Base-by-base conservation (phyloP, 2,329 filamentous ascomycete species). In the Huntiella savannae region DNA sequence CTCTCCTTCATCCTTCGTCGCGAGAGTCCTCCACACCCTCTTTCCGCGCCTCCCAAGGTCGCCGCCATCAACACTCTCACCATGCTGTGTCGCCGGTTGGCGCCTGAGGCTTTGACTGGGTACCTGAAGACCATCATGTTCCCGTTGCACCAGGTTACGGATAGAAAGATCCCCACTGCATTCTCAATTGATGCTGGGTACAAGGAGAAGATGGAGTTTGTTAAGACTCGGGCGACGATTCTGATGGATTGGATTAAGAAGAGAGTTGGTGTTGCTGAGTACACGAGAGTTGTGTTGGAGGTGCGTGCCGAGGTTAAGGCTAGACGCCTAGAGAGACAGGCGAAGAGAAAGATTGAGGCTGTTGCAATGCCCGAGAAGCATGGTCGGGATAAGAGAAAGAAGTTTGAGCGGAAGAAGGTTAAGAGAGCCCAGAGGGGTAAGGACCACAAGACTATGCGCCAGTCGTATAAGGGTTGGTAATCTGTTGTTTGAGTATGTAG, bases 301-400 rank as follows among this genome's bases (percentile, higher is more conserved):
- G 83, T 92, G 5, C 75, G 84, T 50, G 77, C 81, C 45, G 72
- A 70, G 12, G 77, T 91, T n/a, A 74, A 73, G 56, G 70, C 71
- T 52, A 75, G 79, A 55, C 70, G 91, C 53, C 75, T 84, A 58
- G 74, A 77, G 55, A 68, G 92, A 52, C 75, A 80, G 46, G 75
- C 71, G 52, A 98, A 98, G 73, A 74, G 91, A 56, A 83, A 84
- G 62, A 83, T 96, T 52, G 87, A 92, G 58, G 83, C 83, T 8
- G 77, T 98, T 17, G 73, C 73, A 43, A 75, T 81, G 56, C 91
- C 91, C 1, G 88, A 91, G 63, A 79, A 70, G 58, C 77, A 77
- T 55, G 83, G 78, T 22, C 68, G 71, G 56, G 77, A 81, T 54
- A 95, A 95, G 75, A 77, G 73, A 59, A 82, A 79, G 66, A 86